Base-by-base conservation (phyloP, 306 rosid species). In the Cucumis melo region DNA sequence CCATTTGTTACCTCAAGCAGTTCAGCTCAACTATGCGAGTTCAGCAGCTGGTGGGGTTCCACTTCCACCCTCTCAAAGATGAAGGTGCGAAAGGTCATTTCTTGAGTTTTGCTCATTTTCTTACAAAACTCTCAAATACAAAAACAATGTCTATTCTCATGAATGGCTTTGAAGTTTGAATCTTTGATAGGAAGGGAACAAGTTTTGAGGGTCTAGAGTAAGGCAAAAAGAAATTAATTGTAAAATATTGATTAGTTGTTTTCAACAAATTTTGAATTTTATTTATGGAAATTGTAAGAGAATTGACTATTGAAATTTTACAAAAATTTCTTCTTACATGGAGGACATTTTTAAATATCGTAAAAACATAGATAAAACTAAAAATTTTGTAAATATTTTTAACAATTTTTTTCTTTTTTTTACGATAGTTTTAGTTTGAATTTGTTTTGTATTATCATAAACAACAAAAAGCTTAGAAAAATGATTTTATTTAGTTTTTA, bases 1-100 rank as follows among this genome's bases (percentile, higher is more conserved):
- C 44, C 87, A 83, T 78, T 75, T 94, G 46, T 91, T 83, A 39
- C 89, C 97, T 68, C 97, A 87, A 78, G 89, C 89, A 82, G 88
- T 91, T 58, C 87, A 80, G 36, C 82, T 91, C 78, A 87, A 44
- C 81, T 42, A 76, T 77, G 87, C 59, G 21, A 76, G 82, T 15
- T 77, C 88, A 32, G 61, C 76, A 41, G 73, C 84, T 59, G 17
- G 83, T 2, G 82, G 67, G 13, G 51, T 62, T 64, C 15, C 81
- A n/a, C n/a, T n/a, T n/a, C n/a, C n/a, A 20, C 75, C 84, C 24
- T 39, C 71, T 48, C 60, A 78, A 81, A 80, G 78, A 75, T 79
- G 77, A 84, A 24, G 50, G 2, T 51, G 53, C n/a, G 13, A 32
- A 3, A 46, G 53, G 17, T 20, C 41, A 27, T 48, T 48, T 34